Evolutionary conservation across 352 stramenopile species (phyloP).

Genomic region (Elongisporangium undulatum): DNA sequence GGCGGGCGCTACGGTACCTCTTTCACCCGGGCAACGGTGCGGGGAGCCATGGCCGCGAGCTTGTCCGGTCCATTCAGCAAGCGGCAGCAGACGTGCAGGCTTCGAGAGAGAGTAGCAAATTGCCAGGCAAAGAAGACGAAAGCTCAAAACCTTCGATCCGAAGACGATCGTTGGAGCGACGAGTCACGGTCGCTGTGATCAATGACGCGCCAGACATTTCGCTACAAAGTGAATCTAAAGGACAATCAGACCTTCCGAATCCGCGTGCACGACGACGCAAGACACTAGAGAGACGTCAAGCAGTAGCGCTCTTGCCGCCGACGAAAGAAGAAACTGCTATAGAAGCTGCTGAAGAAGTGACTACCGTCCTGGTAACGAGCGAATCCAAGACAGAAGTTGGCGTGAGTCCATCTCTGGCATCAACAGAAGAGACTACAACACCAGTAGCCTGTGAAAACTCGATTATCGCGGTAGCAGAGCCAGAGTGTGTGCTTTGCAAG

Average conservation of each 20-base stretch:
- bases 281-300: not conserved
- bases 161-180: slow-evolving; percentile 7
- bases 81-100: not conserved
- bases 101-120: slow-evolving; percentile 7
- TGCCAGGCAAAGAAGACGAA: not conserved
- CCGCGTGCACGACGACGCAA: not conserved
- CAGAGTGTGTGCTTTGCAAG: slow-evolving; percentile 47
- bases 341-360: not conserved
- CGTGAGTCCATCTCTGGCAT: too few species aligned
- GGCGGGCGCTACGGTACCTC: slow-evolving; percentile 56
- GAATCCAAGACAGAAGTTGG: too few species aligned
- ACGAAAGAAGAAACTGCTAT: not conserved
- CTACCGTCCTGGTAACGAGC: too few species aligned
- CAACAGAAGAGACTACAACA: not conserved
- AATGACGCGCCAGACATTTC: slow-evolving; percentile 16
- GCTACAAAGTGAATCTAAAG: too few species aligned
- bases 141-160: not conserved
- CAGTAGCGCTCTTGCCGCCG: not conserved
- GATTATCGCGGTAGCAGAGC: slow-evolving; percentile 12
- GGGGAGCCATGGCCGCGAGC: not conserved
- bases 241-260: not conserved
- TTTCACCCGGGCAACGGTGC: slow-evolving; percentile 40
- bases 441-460: not conserved
- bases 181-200: slow-evolving; percentile 47
- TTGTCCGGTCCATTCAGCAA: not conserved